Base-by-base conservation (phyloP, 2,329 filamentous ascomycete species). In the Colletotrichum tamarilloi region DNA sequence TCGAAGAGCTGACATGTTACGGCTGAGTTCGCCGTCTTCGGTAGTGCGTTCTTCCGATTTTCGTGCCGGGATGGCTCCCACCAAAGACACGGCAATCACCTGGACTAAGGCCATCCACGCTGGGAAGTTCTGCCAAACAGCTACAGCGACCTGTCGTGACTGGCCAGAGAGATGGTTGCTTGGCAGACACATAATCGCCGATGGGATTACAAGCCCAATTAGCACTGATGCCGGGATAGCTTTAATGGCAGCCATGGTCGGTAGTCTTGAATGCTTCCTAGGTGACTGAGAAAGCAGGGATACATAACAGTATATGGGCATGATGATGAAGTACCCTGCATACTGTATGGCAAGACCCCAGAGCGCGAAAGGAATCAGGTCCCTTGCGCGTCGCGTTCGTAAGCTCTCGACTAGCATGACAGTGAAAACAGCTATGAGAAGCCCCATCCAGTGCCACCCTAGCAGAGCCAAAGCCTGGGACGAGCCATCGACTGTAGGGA, bases 291-390 rank as follows among this genome's bases (percentile, higher is more conserved):
- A 46, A 5, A 62, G 58, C 38, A 62, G 38, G 12, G 42, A 38
- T 24, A 62, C 38, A 22, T 62, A 62, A 35, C 58, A 62, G 58
- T 62, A 62, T 3, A 62, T 16, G 11, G 58, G 58, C 58, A 62
- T 62, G 16, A 49, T 28, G 58, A 62, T 49, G 12, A 62, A 62
- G 38, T 62, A 62, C 38, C 58, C 58, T 9, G 58, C 35, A 49
- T 62, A 62, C 58, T 62, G 58, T 62, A 62, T 62, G 22, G 58
- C 58, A 19, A 62, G 58, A 28, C 58, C 58, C 58, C 58, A 62
- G 12, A 62, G 58, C 12, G 16, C 58, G 42, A 62, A 62, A 22
- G 32, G 24, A 22, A 62, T 35, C 7, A 62, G 38, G 16, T 62
- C 24, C 22, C 58, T 49, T 22, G 35, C 26, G 58, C 58, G 58